These are phyloP conservation scores for Helianthus tuberosus DNA, from an alignment of 129 eudicot species.

Conservation along the genomic window DNA sequence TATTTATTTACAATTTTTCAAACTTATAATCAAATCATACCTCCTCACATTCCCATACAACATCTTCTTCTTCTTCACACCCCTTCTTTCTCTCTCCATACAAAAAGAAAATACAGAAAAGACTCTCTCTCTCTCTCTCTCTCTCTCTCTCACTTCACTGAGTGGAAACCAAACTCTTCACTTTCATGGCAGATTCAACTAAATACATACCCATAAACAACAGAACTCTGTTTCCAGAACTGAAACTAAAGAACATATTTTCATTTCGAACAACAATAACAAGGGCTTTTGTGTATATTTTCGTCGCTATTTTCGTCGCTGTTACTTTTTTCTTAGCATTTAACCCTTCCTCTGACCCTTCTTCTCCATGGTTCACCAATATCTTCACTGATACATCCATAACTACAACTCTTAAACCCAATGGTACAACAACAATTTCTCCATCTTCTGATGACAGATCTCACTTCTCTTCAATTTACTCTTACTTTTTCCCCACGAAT, in stretches of 20 bases:
- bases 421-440: slow-evolving; percentile 27
- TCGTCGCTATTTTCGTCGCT: slow-evolving; percentile 57
- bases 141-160: slow-evolving; percentile 2
- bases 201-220: slow-evolving; percentile 68
- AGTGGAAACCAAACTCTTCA: slow-evolving; percentile 2
- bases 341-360: slow-evolving; percentile 60
- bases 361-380: slow-evolving; percentile 73
- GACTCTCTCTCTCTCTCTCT: background rate
- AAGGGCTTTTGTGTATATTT: slow-evolving; percentile 50
- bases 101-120: background rate
- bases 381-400: slow-evolving; percentile 34
- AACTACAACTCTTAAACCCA: slow-evolving; percentile 5
- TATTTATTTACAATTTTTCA: background rate
- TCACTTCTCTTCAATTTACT: slow-evolving; percentile 46
- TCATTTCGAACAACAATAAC: slow-evolving; percentile 54
- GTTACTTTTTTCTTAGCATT: slow-evolving; percentile 78
- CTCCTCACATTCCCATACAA: slow-evolving; percentile 3
- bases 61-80: slow-evolving; percentile 20
- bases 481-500: slow-evolving; percentile 63
- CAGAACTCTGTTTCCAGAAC: slow-evolving; percentile 50
- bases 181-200: slow-evolving; percentile 63
- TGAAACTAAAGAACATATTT: slow-evolving; percentile 52
- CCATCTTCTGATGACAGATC: slow-evolving; percentile 43
- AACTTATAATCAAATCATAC: background rate
- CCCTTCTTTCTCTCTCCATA: background rate